These are phyloP conservation scores for Ceratocystiopsis brevicomis DNA, from an alignment of 2,329 filamentous ascomycete genomes.

Conservation along the genomic window DNA sequence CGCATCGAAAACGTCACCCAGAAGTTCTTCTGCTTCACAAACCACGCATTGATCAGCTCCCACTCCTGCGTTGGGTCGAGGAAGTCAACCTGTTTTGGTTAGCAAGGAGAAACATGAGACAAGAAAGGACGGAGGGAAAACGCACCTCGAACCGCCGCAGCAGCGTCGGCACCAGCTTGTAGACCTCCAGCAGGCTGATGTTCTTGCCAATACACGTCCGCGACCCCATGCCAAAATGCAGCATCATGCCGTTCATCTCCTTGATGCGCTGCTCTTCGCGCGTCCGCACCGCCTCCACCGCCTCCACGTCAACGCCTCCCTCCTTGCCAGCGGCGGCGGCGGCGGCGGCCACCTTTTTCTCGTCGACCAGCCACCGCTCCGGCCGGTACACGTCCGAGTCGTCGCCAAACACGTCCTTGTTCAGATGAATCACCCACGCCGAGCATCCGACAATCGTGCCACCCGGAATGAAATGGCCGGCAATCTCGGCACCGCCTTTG, in stretches of 20 bases:
- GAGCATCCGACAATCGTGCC: conserved; percentile 60
- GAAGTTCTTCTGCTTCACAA: conserved; percentile 41
- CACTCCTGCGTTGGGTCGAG: conserved; percentile 35
- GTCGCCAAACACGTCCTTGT: conserved; percentile 46
- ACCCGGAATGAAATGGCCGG: conserved; percentile 41
- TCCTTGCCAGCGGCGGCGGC: background rate
- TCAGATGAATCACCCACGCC: conserved; percentile 55
- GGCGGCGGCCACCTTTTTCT: conserved; percentile 11
- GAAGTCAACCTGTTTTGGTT: conserved; percentile 30
- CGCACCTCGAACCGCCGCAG: conserved; percentile 42
- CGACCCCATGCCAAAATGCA: conserved; percentile 55
- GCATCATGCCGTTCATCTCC: conserved; percentile 51
- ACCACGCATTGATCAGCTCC: conserved; percentile 42
- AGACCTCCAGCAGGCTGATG: conserved; percentile 42
- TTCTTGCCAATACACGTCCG: conserved; percentile 54
- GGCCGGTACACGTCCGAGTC: conserved; percentile 49
- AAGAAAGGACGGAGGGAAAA: background rate
- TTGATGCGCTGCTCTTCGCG: conserved; percentile 34
- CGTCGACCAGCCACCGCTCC: conserved; percentile 42
- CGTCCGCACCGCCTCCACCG: conserved; percentile 11
- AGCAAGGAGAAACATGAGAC: background rate
- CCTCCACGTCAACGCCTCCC: background rate
- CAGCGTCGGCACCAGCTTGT: conserved; percentile 41
- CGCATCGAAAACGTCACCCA: conserved; percentile 24
- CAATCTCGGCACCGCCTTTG: conserved; percentile 40